Evolutionary conservation across 768 basidiomycete genomes (phyloP).

Genomic region (Tulasnella sp.): DNA sequence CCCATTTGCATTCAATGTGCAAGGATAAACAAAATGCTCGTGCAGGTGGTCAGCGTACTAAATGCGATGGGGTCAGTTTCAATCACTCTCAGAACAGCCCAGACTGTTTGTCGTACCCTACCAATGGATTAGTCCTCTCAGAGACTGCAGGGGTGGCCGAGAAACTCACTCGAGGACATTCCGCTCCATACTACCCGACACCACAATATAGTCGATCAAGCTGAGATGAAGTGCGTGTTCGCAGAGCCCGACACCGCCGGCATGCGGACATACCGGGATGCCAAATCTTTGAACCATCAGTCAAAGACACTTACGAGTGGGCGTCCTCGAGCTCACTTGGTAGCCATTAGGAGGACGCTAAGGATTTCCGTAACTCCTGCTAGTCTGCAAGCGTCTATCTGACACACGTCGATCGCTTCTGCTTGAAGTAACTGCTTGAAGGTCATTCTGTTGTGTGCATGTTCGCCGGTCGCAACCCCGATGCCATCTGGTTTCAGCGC

Average conservation of each 20-base stretch:
- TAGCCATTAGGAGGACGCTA: slow-evolving; percentile 44
- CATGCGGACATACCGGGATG: slow-evolving; percentile 43
- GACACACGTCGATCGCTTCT: slow-evolving; percentile 46
- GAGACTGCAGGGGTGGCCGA: too few species aligned
- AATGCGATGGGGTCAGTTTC: not conserved
- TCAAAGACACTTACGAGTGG: not conserved
- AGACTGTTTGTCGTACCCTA: not conserved
- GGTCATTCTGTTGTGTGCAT: slow-evolving; percentile 44
- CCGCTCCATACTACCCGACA: slow-evolving; percentile 43
- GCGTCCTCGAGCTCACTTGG: slow-evolving; percentile 35
- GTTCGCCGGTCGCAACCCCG: slow-evolving; percentile 47
- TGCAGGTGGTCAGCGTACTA: slow-evolving; percentile 40
- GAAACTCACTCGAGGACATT: slow-evolving; percentile 44
- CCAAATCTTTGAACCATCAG: slow-evolving; percentile 32
- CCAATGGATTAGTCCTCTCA: not conserved
- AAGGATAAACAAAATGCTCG: slow-evolving; percentile 43
- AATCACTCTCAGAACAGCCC: not conserved
- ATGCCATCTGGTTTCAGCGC: slow-evolving; percentile 42
- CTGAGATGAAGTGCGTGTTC: slow-evolving; percentile 41
- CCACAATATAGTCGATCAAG: slow-evolving; percentile 45
- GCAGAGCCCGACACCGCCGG: slow-evolving; percentile 46
- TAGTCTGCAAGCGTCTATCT: slow-evolving; percentile 46
- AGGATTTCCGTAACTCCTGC: slow-evolving; percentile 46
- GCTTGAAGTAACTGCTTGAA: slow-evolving; percentile 48
- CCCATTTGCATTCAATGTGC: slow-evolving; percentile 43